Percentiles rank a stretch among this genome's conserved stretches.
phyloP scores from a whole-genome alignment of 2,329 filamentous ascomycete species.

The Fusarium circinatum region DNA sequence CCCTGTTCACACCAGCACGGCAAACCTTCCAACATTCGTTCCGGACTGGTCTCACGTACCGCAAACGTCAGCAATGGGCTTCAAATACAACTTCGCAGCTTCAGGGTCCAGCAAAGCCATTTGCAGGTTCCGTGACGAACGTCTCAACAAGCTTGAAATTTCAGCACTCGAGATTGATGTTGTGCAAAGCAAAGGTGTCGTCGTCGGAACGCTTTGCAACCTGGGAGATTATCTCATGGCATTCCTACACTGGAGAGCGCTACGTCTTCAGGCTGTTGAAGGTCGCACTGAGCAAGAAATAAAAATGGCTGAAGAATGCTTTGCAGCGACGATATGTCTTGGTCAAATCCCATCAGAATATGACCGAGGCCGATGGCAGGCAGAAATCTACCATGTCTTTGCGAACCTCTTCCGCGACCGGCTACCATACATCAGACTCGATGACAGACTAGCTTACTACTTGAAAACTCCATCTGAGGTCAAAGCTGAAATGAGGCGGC shows the following conservation, averaged over 20 bases:
- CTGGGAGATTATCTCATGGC: slow-evolving; percentile 32
- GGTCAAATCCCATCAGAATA: slow-evolving; percentile 10
- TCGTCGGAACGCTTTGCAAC: slow-evolving; percentile 17
- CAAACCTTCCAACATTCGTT: slow-evolving; percentile 18
- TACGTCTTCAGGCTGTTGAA: not conserved
- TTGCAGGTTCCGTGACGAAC: slow-evolving; percentile 1
- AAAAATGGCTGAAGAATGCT: slow-evolving; percentile 13
- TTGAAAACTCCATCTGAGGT: not conserved
- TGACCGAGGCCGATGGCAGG: slow-evolving; percentile 5
- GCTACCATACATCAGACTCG: slow-evolving; percentile 2
- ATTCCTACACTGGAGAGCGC: slow-evolving; percentile 26
- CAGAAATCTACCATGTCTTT: slow-evolving; percentile 1
- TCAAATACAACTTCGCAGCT: slow-evolving; percentile 14
- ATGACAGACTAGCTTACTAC: not conserved
- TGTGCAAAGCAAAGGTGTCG: slow-evolving; percentile 6
- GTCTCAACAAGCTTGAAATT: slow-evolving; percentile 25
- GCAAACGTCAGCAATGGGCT: slow-evolving; percentile 13
- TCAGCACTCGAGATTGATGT: slow-evolving; percentile 3
- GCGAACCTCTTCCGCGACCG: slow-evolving; percentile 18
- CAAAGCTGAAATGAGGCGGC: not conserved
- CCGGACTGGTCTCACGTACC: slow-evolving; percentile 29
- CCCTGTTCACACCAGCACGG: slow-evolving; percentile 1
- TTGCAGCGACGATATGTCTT: slow-evolving; percentile 18
- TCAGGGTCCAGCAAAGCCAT: not conserved
- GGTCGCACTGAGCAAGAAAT: not conserved